Evolutionary conservation across 1,284 basidiomycete species (phyloP), one percentile per base, ranked within the genome.

Genomic region (Pseudozyma flocculosa): DNA sequence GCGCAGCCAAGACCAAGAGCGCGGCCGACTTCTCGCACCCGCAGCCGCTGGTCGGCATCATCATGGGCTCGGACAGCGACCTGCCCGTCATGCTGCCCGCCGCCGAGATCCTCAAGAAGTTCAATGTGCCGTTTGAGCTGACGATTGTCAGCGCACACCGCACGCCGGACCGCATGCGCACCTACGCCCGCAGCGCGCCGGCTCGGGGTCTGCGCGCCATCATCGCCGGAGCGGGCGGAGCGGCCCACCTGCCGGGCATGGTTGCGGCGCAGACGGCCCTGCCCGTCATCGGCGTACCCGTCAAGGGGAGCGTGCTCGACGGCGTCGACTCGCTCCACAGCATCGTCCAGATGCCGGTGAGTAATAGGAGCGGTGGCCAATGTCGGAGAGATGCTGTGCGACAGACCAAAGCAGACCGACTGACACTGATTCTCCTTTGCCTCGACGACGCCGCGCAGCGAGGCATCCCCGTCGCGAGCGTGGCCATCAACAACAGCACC

Each of bases 11-110:
- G 7, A 13, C 4, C 76, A 81, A 2, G 80, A 82, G n/a, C 23
- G 56, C 70, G 4, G 52, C 50, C 18, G 75, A 75, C 68, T 77
- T 75, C 55, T 49, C 62, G 15, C 84, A 88, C 73, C 76, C 81
- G 0, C 82, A 86, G 48, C 92, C 94, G 5, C 83, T 97, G 10
- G 90, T 97, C 0, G 89, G 90, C 1, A 85, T 99, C 66, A 92
- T 99, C 79, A 98, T 98, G 95, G 94, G 94, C 40, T 95, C 92
- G 7, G 95, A 98, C 79, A 95, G 92, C n/a, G 94, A 98, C 78
- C 82, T 99, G 32, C 89, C 90, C 2, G 86, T 88, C 18, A 95
- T 99, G 89, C 84, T 90, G 11, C 87, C 90, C 5, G 91, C 91
- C 2, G 90, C 94, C 0, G 85, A 84, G 48, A 87, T 95, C 48